Conservation (phyloP, 2,329 filamentous ascomycete genomes). For the Fusarium temperatum region DNA sequence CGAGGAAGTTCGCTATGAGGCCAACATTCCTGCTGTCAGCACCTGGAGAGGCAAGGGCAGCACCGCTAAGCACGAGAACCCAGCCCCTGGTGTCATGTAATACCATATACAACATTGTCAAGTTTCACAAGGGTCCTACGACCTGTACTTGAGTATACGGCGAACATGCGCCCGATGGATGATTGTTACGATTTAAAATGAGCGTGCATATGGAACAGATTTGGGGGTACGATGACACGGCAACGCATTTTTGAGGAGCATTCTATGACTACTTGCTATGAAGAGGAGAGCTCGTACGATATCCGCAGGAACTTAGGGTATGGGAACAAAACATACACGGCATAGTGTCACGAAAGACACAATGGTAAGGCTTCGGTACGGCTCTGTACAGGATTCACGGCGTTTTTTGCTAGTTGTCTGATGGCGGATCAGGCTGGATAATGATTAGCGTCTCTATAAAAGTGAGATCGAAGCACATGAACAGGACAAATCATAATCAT, state of each 20-base stretch:
- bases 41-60: slow-evolving; percentile 96
- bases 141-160: neutral
- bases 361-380: slow-evolving; percentile 1
- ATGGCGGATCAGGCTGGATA: slow-evolving; percentile 26
- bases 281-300: slow-evolving; percentile 4
- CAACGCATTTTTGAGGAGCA: slow-evolving; percentile 18
- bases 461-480: slow-evolving; percentile 23
- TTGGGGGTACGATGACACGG: slow-evolving; percentile 15
- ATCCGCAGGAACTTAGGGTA: slow-evolving; percentile 1
- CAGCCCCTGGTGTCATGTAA: slow-evolving; percentile 51
- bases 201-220: slow-evolving; percentile 23
- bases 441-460: slow-evolving; percentile 21
- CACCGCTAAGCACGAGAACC: slow-evolving; percentile 85
- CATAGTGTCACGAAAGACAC: slow-evolving; percentile 10
- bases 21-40: slow-evolving; percentile 93
- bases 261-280: slow-evolving; percentile 20
- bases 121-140: neutral
- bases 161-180: neutral
- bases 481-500: neutral
- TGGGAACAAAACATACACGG: slow-evolving; percentile 8
- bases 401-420: slow-evolving; percentile 31
- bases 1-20: slow-evolving; percentile 85
- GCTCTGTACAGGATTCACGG: slow-evolving; percentile 30
- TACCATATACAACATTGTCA: neutral
- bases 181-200: slow-evolving; percentile 27